Percentiles rank a stretch among this genome's conserved stretches.
Conservation (phyloP, 75 land plant genomes). For the Pseudotsuga menziesii region DNA sequence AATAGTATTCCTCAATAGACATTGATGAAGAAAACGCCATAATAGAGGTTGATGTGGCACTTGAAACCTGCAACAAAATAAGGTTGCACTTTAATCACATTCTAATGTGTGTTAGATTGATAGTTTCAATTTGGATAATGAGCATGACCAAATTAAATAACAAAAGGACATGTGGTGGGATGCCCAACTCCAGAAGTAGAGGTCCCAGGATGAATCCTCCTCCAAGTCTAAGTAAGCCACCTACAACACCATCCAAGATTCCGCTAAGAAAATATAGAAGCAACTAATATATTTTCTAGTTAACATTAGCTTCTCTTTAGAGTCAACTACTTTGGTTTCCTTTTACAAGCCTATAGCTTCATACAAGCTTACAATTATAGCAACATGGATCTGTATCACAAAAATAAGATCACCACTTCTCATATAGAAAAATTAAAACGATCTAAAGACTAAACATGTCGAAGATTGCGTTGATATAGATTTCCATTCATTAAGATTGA, state of each 20-base stretch:
- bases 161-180: conserved; percentile 52
- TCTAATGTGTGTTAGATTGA: neutral
- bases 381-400: no score
- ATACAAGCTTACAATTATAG: no score
- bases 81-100: neutral
- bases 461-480: no score
- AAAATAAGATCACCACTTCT: no score
- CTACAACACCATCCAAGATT: conserved; percentile 53
- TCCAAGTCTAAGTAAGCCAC: conserved; percentile 57
- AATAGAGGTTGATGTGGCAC: conserved; percentile 47
- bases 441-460: no score
- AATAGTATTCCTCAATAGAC: conserved; percentile 55
- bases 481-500: no score
- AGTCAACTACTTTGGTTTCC: no score
- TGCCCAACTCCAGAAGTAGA: conserved; percentile 55
- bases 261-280: conserved; percentile 33
- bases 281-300: no score
- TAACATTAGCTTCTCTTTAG: no score
- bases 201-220: conserved; percentile 69
- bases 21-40: conserved; percentile 63
- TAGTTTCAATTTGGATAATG: neutral
- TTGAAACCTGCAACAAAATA: conserved; percentile 36
- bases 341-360: no score
- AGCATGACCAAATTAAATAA: neutral
- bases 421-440: no score